Evolutionary conservation across 306 rosid genomes (phyloP), one percentile per base, ranked within the genome.

Genomic region (Trifolium pratense): DNA sequence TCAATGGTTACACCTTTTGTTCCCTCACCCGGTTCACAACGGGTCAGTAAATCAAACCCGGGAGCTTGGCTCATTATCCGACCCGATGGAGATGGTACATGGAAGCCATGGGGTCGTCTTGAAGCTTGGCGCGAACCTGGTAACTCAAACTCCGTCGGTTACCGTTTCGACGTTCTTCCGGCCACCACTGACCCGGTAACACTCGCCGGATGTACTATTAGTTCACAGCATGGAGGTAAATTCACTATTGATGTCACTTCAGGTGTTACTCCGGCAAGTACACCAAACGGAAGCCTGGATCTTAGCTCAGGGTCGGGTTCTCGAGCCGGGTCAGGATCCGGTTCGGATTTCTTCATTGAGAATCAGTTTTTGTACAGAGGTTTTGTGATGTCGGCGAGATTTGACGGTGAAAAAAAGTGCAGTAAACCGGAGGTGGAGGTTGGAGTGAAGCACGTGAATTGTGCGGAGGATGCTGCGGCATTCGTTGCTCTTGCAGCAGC

Each of bases 31-130:
- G 87, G 87, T 10, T 80, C 85, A 1, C 87, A 84, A 5, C 78
- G 84, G 64, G 87, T 84, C 58, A 80, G 87, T 43, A 73, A 70
- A 5, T 73, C 85, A 4, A 84, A 84, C 51, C 87, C 87, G 4
- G 84, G 87, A 2, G 82, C 84, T 5, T 84, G 87, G 87, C 82
- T 84, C 17, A 84, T 84, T 0, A 79, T 84, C 67, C 78, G 73
- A 15, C 82, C 87, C 66, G 80, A 82, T 3, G 85, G 83, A 0
- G 82, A 84, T 5, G 87, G 87, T 46, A 80, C 87, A 17, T 84
- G 87, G 87, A 84, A 80, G 80, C 87, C 87, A 0, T 84, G 87
- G 87, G 87, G 87, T 6, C 80, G 85, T 5, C 85, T 84, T 1
- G 83, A 84, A 37, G 85, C 87, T 1, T 84, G 87, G 87, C 82